Conservation (phyloP, 2,329 filamentous ascomycete genomes). For the Cercospora nicotianae region DNA sequence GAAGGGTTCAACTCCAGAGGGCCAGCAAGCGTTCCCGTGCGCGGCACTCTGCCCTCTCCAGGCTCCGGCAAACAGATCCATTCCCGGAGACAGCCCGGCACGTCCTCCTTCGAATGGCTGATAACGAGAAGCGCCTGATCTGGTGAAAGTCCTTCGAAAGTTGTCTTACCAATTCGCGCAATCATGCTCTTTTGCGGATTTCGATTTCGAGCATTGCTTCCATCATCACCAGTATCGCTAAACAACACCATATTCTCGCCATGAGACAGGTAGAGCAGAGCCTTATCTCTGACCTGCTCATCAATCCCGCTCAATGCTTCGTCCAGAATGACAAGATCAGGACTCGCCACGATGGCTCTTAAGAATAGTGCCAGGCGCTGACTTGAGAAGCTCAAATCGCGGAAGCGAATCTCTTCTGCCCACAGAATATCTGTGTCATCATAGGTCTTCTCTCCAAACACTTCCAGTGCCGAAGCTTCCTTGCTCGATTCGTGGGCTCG, state of each 20-base stretch:
- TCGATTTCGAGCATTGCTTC: neutral
- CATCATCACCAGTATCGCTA: neutral
- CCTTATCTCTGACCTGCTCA: conserved; percentile 73
- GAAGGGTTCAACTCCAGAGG: conserved; percentile 36
- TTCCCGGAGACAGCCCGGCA: conserved; percentile 77
- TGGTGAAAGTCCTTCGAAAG: conserved; percentile 62
- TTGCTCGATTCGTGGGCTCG: neutral
- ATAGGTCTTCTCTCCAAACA: conserved; percentile 23
- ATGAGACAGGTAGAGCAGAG: conserved; percentile 70
- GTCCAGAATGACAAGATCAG: conserved; percentile 53
- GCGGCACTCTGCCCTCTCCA: conserved; percentile 60
- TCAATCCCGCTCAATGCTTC: conserved; percentile 56
- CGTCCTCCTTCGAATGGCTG: conserved; percentile 85
- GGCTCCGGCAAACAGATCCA: conserved; percentile 85
- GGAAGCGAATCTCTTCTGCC: conserved; percentile 68
- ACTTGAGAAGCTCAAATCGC: conserved; percentile 72
- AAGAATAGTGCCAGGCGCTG: conserved; percentile 86
- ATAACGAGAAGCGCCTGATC: conserved; percentile 87
- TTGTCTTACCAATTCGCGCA: conserved; percentile 48
- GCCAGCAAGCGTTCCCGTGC: conserved; percentile 60
- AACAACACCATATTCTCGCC: conserved; percentile 39
- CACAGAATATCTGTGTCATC: conserved; percentile 52
- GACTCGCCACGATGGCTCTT: conserved; percentile 47
- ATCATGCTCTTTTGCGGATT: conserved; percentile 30
- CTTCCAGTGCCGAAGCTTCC: conserved; percentile 4